Evolutionary conservation across 2,329 filamentous ascomycete genomes (phyloP).

Genomic region (Alternaria triticimaculans): DNA sequence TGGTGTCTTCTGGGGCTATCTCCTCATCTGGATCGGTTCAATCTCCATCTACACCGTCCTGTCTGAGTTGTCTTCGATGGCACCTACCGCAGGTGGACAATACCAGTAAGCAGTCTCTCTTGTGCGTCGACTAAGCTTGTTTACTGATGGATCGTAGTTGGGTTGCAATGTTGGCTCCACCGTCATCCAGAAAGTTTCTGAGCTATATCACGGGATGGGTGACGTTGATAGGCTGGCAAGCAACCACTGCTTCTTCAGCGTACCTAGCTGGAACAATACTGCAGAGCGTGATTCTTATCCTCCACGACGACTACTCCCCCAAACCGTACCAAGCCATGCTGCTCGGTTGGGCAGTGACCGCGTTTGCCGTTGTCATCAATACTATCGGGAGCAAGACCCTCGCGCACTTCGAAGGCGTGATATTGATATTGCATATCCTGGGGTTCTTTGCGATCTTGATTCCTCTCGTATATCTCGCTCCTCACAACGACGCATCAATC

Average conservation of each 20-base stretch:
- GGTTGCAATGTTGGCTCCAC: conserved; percentile 53
- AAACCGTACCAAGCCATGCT: conserved; percentile 56
- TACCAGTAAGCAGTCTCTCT: conserved; percentile 3
- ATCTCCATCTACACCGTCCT: conserved; percentile 17
- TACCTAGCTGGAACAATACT: conserved; percentile 12
- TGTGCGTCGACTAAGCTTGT: too few species aligned
- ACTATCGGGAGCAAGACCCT: conserved; percentile 49
- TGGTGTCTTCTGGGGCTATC: conserved; percentile 16
- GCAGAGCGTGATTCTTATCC: conserved; percentile 7
- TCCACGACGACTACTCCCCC: conserved; percentile 27
- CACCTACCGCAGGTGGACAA: conserved; percentile 20
- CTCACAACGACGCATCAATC: conserved; percentile 30
- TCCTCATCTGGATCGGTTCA: conserved; percentile 19
- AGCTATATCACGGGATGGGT: conserved; percentile 23
- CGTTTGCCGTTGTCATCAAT: conserved; percentile 49
- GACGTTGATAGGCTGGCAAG: conserved; percentile 22
- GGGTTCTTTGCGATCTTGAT: conserved; percentile 58
- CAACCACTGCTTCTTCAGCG: conserved; percentile 4
- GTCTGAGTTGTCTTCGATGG: conserved; percentile 25
- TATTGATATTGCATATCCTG: conserved; percentile 55
- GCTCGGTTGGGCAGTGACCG: conserved; percentile 51
- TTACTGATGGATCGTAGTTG: background rate
- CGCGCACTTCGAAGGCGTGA: conserved; percentile 53
- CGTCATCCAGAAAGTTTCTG: conserved; percentile 13
- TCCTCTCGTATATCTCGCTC: conserved; percentile 16